Base-by-base conservation (phyloP, 1,139 yeast genomes). In the Geotrichum restrictum region DNA sequence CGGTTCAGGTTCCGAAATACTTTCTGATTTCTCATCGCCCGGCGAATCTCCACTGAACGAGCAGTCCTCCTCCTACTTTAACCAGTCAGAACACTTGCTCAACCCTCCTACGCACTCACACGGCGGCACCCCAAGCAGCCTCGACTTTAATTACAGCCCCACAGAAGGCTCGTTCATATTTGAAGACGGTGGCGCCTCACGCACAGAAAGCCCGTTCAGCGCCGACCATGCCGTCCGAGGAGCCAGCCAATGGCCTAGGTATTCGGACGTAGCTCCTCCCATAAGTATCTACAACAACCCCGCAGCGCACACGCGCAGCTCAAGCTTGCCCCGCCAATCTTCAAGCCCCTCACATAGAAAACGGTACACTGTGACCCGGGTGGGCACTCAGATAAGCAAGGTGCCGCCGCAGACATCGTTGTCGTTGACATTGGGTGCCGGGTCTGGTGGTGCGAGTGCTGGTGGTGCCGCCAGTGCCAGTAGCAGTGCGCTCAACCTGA, bases 11-110 rank as follows among this genome's bases (percentile, higher is more conserved):
- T 32, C 39, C 2, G 48, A 45, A 13, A 4, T 37, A 13, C 13
- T 36, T 11, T 45, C 48, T 7, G 48, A 45, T 22, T 11, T 34
- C 6, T 45, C 48, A 14, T 45, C 48, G 13, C 48, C 48, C 14
- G 27, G 31, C 4, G 48, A 45, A 1, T 41, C 45, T 1, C 2
- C 29, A 19, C 11, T 29, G 11, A 29, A 41, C 24, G 48, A 45
- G 1, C 48, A 45, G 36, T 19, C 39, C 10, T 27, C 40, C 11
- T 16, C 40, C 27, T 45, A 45, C 48, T 45, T 45, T 24, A 41
- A 41, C 11, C 11, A 18, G 11, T n/a, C 8, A n/a, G n/a, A 22
- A 1, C 19, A 29, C 36, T 14, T 32, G 37, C n/a, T 29, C 37
- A 27, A 18, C 43, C 27, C 18, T 31, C 22, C 21, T 32, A 22